Evolutionary conservation across 2,329 filamentous ascomycete genomes (phyloP).

Genomic region (Diaporthe citrichinensis): DNA sequence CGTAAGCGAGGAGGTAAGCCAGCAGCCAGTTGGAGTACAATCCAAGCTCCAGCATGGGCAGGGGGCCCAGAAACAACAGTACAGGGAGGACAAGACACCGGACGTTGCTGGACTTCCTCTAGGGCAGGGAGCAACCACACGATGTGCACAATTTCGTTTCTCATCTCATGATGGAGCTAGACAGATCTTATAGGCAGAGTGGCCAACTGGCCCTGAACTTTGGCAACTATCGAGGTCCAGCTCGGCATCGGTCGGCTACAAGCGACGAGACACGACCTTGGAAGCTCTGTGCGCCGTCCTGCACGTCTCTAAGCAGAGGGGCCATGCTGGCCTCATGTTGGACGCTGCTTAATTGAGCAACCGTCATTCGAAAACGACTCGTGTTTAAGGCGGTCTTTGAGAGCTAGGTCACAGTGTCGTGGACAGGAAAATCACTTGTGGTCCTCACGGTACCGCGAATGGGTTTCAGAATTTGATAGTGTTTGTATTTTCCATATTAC

Average conservation of each 20-base stretch:
- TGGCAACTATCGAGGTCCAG: background rate
- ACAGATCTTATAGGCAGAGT: background rate
- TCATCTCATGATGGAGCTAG: background rate
- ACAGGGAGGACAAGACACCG: background rate
- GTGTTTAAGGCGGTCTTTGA: background rate
- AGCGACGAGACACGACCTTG: background rate
- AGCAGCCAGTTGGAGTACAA: background rate
- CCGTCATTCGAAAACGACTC: background rate
- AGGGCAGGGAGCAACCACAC: background rate
- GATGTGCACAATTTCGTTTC: background rate
- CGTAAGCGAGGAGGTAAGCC: conserved; percentile 19
- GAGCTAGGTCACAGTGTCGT: background rate
- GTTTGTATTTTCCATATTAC: conserved; percentile 40
- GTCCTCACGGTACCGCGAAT: background rate
- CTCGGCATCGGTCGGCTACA: conserved; percentile 19
- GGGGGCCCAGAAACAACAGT: background rate
- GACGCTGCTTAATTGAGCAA: background rate
- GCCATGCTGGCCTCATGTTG: background rate
- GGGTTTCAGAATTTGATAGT: conserved; percentile 1
- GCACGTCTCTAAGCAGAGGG: background rate
- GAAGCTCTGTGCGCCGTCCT: conserved; percentile 23
- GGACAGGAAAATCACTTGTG: background rate
- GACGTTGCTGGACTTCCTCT: background rate
- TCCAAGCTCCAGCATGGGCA: background rate
- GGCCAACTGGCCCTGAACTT: background rate